These are phyloP conservation scores for Gnomoniopsis smithogilvyi DNA, from an alignment of 2,329 filamentous ascomycete genomes.

Conservation along the genomic window DNA sequence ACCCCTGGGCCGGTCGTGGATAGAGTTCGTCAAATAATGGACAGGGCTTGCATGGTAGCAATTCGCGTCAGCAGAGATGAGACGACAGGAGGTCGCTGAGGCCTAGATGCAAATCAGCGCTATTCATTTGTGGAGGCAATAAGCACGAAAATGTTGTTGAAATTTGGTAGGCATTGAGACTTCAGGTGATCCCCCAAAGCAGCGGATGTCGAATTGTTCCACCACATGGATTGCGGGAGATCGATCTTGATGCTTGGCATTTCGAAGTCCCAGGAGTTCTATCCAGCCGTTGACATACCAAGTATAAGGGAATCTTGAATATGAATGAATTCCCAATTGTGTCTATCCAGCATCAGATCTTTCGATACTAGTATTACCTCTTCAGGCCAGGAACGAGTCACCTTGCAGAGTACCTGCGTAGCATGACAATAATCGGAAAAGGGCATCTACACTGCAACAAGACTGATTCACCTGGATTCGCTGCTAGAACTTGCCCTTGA, in stretches of 20 bases:
- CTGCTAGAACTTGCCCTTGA: no score
- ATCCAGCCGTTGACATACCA: neutral
- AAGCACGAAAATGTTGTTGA: neutral
- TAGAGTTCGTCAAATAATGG: conserved; percentile 5
- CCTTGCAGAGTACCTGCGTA: no score
- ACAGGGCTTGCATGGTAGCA: neutral
- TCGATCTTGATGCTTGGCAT: neutral
- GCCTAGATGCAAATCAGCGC: neutral
- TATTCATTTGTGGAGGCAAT: neutral
- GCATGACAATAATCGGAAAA: no score
- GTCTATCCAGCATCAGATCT: no score
- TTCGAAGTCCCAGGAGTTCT: neutral
- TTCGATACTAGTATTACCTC: no score
- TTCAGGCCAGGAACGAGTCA: no score
- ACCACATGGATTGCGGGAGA: conserved; percentile 18
- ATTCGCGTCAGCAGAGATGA: neutral
- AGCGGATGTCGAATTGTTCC: conserved; percentile 13
- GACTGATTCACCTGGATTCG: no score
- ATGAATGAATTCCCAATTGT: neutral
- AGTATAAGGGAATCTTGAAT: neutral
- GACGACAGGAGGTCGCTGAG: neutral
- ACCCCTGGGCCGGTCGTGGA: neutral
- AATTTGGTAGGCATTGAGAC: neutral
- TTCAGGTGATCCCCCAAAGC: neutral
- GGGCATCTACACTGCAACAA: no score